phyloP scores from a whole-genome alignment of 208 protist species.

The Ichthyophonus hoferi region DNA sequence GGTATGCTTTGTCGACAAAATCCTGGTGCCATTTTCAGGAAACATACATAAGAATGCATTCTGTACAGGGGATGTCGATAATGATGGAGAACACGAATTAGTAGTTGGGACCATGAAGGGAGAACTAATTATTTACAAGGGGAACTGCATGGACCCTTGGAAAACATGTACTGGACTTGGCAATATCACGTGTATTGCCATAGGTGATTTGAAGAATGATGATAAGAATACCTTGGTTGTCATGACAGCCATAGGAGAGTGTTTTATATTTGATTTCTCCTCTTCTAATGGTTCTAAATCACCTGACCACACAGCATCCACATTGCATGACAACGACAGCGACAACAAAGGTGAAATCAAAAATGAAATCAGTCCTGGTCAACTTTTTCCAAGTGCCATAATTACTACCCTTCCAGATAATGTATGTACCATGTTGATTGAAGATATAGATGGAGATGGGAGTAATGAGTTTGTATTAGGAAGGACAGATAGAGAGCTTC shows the following conservation, averaged over 20 bases:
- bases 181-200: slow-evolving; percentile 7
- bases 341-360: background rate
- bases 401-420: slow-evolving; percentile 1
- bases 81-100: slow-evolving; percentile 23
- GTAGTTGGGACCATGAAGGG: slow-evolving; percentile 23
- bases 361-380: background rate
- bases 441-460: slow-evolving; percentile 28
- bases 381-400: background rate
- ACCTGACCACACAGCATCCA: background rate
- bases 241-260: slow-evolving; percentile 3
- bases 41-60: slow-evolving; percentile 8
- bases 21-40: background rate
- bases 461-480: slow-evolving; percentile 24
- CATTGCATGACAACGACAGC: background rate
- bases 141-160: background rate
- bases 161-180: background rate
- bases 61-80: slow-evolving; percentile 20
- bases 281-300: background rate
- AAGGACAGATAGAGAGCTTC: slow-evolving; percentile 18
- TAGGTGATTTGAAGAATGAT: slow-evolving; percentile 13
- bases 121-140: slow-evolving; percentile 18
- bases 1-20: background rate
- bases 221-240: background rate
- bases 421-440: background rate
- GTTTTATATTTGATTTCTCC: slow-evolving; percentile 12